Percentiles rank a stretch among this genome's conserved stretches.
These are phyloP conservation scores for Toxoplasma gondii DNA, from an alignment of 169 alveolate species.

Conservation along the genomic window DNA sequence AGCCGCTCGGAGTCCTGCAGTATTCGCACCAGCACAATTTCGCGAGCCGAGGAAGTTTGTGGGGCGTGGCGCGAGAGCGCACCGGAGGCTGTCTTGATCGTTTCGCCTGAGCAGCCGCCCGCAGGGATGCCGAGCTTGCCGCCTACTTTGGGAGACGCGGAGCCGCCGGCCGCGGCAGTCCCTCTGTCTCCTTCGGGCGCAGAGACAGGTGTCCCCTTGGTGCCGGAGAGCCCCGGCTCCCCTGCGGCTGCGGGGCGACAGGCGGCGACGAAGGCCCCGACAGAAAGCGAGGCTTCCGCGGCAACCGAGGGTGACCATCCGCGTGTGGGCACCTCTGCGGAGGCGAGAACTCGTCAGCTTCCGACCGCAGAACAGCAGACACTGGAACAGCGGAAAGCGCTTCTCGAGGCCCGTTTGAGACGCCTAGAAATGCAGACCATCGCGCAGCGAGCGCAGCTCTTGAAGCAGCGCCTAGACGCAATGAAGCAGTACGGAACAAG, in stretches of 20 bases:
- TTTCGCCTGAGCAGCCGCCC: slow-evolving; percentile 2
- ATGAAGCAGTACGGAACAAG: slow-evolving; percentile 28
- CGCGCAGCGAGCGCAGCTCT: not conserved
- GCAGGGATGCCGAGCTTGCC: not conserved
- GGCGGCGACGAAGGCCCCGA: not conserved
- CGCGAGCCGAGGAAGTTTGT: not conserved
- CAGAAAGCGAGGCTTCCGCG: not conserved
- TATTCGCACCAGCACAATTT: slow-evolving; percentile 8
- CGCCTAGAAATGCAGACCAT: slow-evolving; percentile 3
- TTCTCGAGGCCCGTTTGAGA: not conserved
- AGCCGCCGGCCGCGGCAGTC: not conserved
- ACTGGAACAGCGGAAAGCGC: not conserved
- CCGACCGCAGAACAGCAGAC: not conserved
- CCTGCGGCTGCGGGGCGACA: not conserved
- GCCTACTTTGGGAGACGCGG: not conserved
- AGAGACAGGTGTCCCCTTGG: not conserved
- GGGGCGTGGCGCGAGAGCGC: not conserved
- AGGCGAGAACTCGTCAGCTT: not conserved
- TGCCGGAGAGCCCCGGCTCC: not conserved
- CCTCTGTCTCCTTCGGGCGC: not conserved
- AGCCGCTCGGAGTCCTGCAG: slow-evolving; percentile 25
- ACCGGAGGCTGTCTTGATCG: not conserved
- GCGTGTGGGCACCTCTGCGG: not conserved
- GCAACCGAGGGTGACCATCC: not conserved
- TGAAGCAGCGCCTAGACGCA: slow-evolving; percentile 24